Evolutionary conservation across 768 basidiomycete species (phyloP).

Genomic region (Amanita molliuscula): DNA sequence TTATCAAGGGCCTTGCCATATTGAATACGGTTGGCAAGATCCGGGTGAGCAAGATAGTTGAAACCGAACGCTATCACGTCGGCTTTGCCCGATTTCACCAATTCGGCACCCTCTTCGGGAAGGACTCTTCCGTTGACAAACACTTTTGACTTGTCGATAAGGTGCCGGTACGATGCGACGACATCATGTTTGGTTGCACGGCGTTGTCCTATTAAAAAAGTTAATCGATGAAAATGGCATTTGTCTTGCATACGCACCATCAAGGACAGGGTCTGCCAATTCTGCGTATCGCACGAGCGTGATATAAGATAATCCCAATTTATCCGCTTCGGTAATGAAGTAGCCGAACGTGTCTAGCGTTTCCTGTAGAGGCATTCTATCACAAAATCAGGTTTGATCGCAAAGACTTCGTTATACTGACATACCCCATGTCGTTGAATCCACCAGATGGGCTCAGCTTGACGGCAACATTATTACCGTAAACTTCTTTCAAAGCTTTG

Average conservation of each 20-base stretch:
- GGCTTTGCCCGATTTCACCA: constrained; percentile 23
- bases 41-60: constrained; percentile 29
- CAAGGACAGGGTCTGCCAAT: constrained; percentile 15
- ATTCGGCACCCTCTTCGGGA: constrained; percentile 25
- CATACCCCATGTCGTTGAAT: constrained; percentile 35
- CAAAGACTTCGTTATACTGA: background rate
- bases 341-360: constrained; percentile 31
- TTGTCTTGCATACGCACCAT: constrained; percentile 15
- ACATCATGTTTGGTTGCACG: constrained; percentile 30
- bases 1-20: constrained; percentile 25
- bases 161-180: constrained; percentile 23
- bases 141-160: constrained; percentile 25
- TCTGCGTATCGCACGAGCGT: constrained; percentile 18
- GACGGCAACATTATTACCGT: constrained; percentile 33
- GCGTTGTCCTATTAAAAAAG: constrained; percentile 16
- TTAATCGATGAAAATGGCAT: background rate
- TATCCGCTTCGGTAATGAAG: constrained; percentile 29
- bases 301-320: constrained; percentile 24
- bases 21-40: constrained; percentile 25
- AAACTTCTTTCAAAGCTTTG: constrained; percentile 28
- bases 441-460: constrained; percentile 38
- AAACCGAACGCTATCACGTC: constrained; percentile 29
- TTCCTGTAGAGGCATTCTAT: constrained; percentile 33
- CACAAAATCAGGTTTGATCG: background rate
- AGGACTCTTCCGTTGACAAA: constrained; percentile 26